These are phyloP conservation scores for Penicillium sp. DNA, from an alignment of 2,329 filamentous ascomycete species.

Conservation along the genomic window DNA sequence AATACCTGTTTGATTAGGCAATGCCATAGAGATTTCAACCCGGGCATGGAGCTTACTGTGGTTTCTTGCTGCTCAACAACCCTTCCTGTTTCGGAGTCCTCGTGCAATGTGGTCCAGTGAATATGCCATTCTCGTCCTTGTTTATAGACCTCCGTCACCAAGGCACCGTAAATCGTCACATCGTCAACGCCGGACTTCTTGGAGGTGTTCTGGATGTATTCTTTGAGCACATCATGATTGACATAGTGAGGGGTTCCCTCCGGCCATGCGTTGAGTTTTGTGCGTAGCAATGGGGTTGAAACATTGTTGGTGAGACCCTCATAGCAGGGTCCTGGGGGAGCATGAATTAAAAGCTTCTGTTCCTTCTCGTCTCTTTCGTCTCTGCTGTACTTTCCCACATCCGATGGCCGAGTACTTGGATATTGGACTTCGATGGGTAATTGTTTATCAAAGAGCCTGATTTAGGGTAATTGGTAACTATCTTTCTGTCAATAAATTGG, in stretches of 20 bases:
- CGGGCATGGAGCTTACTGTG: background rate
- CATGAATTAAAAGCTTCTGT: conserved; percentile 25
- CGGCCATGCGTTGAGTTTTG: conserved; percentile 53
- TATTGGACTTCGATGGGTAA: conserved; percentile 47
- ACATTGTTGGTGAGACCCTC: conserved; percentile 52
- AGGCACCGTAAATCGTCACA: conserved; percentile 53
- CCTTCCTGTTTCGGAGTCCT: background rate
- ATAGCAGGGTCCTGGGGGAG: conserved; percentile 54
- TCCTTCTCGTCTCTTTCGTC: conserved; percentile 17
- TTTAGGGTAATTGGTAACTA: background rate
- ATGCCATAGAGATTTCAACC: too few species aligned
- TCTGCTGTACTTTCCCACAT: conserved; percentile 26
- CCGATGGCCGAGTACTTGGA: conserved; percentile 36
- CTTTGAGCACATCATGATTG: conserved; percentile 51
- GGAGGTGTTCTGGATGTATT: conserved; percentile 60
- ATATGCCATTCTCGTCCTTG: conserved; percentile 48
- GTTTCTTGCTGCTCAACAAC: conserved; percentile 6
- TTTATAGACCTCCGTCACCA: conserved; percentile 54
- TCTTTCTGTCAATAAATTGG: background rate
- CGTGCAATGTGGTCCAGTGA: conserved; percentile 43
- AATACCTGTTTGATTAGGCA: conserved; percentile 30
- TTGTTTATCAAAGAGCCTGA: conserved; percentile 49
- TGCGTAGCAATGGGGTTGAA: conserved; percentile 47
- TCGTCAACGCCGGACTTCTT: conserved; percentile 47
- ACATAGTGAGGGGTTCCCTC: conserved; percentile 56